Base-by-base conservation (phyloP, 2,329 filamentous ascomycete species). In the Penicillium crustosum region DNA sequence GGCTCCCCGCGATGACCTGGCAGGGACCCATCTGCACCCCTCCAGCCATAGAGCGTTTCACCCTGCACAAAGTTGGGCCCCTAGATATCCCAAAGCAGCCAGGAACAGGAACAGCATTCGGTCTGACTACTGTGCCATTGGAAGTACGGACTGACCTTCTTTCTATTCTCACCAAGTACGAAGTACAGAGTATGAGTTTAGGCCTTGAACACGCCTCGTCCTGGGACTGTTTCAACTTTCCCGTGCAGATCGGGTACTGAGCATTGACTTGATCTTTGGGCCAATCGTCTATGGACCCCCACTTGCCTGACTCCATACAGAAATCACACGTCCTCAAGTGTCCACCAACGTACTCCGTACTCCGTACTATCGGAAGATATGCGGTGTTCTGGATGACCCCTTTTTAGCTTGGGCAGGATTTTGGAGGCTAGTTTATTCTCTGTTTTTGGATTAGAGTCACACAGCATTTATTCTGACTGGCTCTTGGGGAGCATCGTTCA, bases 1-100 rank as follows among this genome's bases (percentile, higher is more conserved):
- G 47, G 55, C 61, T 61, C 62, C 63, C 61, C 62, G 63, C 61
- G 63, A 61, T 65, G 65, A 65, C 63, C 60, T 67, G 65, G 63
- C 62, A 63, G 55, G 27, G 47, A 53, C 21, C 56, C 53, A 53
- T 45, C 58, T 47, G 43, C 42, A 51, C 27, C 47, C 38, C 48
- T 36, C 38, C 29, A 27, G 39, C 47, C 53, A 56, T 33, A 52
- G 47, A 59, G 59, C 61, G 59, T 56, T 49, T 53, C 55, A 47
- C 13, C 33, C 36, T 21, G 43, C 52, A 21, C 35, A 19, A 29
- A 54, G 55, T 42, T 59, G 57, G 57, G 53, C 53, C 41, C n/a
- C 53, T 19, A 45, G 12, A 25, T 43, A 45, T 38, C 61, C 62
- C 41, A 63, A 60, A 44, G 23, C 27, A 23, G 51, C 55, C 52